Conservation (phyloP, 2,329 filamentous ascomycete genomes). For the Fusarium temperatum region DNA sequence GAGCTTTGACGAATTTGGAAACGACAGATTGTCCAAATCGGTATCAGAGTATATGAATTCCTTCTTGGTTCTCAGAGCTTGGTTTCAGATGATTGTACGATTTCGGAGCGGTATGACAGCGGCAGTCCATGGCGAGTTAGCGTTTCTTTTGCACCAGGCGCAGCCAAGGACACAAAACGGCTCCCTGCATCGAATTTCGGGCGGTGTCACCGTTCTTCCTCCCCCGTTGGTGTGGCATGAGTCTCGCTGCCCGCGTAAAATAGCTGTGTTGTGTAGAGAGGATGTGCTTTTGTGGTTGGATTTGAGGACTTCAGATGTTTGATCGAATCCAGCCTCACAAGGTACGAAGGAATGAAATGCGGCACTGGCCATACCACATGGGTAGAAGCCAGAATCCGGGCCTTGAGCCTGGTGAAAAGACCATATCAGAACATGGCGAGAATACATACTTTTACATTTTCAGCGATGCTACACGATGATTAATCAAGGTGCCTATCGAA, state of each 20-base stretch:
- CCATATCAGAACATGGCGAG: neutral
- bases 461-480: neutral
- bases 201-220: slow-evolving; percentile 37
- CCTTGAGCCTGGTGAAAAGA: neutral
- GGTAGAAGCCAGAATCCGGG: neutral
- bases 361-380: neutral
- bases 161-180: slow-evolving; percentile 34
- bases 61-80: slow-evolving; percentile 23
- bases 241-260: slow-evolving; percentile 24
- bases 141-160: slow-evolving; percentile 37
- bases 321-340: neutral
- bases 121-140: slow-evolving; percentile 41
- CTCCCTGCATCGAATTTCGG: slow-evolving; percentile 43
- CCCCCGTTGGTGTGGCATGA: slow-evolving; percentile 28
- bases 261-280: neutral
- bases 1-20: slow-evolving; percentile 34
- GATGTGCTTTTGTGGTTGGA: neutral
- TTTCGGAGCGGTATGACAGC: slow-evolving; percentile 38
- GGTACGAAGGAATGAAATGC: neutral
- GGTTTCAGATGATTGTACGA: slow-evolving; percentile 47
- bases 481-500: neutral
- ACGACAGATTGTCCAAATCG: slow-evolving; percentile 19
- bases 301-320: neutral
- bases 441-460: neutral
- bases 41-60: slow-evolving; percentile 1